Conservation (phyloP, 371 early-diverging fungal genomes). For the Mucor saturninus region DNA sequence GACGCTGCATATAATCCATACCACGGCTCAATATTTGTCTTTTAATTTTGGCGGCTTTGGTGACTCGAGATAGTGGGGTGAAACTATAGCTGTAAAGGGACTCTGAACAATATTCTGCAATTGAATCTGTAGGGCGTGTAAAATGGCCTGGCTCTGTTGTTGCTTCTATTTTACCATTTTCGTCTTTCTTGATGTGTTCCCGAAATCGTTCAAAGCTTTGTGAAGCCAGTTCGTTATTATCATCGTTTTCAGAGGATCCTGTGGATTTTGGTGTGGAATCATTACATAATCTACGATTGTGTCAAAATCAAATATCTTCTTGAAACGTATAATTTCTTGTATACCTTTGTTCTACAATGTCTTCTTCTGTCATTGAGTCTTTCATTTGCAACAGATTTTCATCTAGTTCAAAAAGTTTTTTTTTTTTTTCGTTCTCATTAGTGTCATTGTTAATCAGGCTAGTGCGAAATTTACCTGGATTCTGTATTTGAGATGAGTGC, state of each 20-base stretch:
- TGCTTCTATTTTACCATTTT: not conserved
- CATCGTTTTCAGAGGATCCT: conserved; percentile 19
- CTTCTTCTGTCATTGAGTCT: not conserved
- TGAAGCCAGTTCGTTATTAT: conserved; percentile 13
- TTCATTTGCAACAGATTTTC: not conserved
- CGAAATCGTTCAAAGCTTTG: conserved; percentile 24
- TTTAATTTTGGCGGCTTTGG: conserved; percentile 43
- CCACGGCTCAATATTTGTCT: conserved; percentile 53
- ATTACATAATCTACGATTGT: not conserved
- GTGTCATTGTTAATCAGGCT: not conserved
- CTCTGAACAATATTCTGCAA: conserved; percentile 43
- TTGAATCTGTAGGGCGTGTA: conserved; percentile 16
- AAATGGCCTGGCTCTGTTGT: not conserved
- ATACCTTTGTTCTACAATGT: conserved; percentile 2
- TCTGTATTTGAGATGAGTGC: conserved; percentile 1
- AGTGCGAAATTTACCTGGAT: not conserved
- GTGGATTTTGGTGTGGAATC: conserved; percentile 13
- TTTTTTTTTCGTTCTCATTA: too few relatives aligned
- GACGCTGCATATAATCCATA: conserved; percentile 62
- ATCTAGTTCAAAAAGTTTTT: not conserved
- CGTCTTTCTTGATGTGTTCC: conserved; percentile 5
- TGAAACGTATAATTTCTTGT: not conserved
- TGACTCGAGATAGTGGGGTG: conserved; percentile 48
- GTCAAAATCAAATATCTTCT: not conserved
- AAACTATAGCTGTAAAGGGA: conserved; percentile 67